phyloP scores from a whole-genome alignment of 106 monocot genomes.

The Dioscorea zingiberensis region DNA sequence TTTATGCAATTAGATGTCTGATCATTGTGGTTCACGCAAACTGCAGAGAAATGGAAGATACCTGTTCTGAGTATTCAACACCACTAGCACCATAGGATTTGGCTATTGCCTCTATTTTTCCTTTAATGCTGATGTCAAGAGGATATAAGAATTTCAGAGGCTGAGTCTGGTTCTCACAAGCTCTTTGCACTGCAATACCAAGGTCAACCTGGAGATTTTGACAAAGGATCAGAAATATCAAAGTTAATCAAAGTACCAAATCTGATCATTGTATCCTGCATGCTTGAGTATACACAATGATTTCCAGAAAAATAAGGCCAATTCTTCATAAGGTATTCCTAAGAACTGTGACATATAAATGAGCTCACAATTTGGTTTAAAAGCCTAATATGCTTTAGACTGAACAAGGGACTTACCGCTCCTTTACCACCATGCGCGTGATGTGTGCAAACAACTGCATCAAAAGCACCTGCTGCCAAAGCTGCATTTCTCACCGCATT shows the following conservation, averaged over 20 bases:
- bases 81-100: conserved; percentile 88
- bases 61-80: conserved; percentile 97
- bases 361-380: neutral
- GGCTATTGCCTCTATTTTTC: conserved; percentile 93
- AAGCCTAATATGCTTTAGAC: no score
- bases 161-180: conserved; percentile 66
- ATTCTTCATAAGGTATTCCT: neutral
- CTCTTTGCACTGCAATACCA: conserved; percentile 87
- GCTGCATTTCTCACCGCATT: conserved; percentile 70
- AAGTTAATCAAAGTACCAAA: neutral
- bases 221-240: neutral
- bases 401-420: conserved; percentile 47
- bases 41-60: conserved; percentile 10
- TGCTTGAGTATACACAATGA: no score
- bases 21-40: no score
- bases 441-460: conserved; percentile 91
- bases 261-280: no score
- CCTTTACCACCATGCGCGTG: conserved; percentile 99
- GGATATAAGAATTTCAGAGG: conserved; percentile 81
- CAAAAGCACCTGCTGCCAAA: conserved; percentile 89
- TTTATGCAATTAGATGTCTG: neutral
- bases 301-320: neutral
- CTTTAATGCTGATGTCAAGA: conserved; percentile 73
- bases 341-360: neutral
- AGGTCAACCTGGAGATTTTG: conserved; percentile 75